Conservation (phyloP, 495 filamentous ascomycete species). For the Hypoxylon crocopeplum region DNA sequence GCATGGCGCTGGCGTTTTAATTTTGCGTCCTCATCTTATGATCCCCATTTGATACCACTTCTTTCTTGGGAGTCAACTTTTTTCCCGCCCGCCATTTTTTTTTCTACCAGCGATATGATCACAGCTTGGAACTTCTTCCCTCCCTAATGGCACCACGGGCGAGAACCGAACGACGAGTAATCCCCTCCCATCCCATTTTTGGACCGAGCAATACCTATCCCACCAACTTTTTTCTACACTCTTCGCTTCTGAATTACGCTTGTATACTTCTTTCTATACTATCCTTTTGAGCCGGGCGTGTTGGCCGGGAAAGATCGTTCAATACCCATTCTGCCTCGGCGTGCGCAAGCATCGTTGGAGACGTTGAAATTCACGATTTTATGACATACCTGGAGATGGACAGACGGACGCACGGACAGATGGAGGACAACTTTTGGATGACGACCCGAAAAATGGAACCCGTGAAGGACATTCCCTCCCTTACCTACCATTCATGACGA, state of each 20-base stretch:
- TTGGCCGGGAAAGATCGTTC: slow-evolving; percentile 21
- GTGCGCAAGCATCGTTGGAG: slow-evolving; percentile 23
- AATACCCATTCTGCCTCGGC: slow-evolving; percentile 15
- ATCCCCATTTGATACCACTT: slow-evolving; percentile 35
- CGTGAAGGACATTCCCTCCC: slow-evolving; percentile 20
- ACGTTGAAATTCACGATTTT: slow-evolving; percentile 29
- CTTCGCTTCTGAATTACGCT: slow-evolving; percentile 15
- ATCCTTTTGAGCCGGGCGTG: background rate
- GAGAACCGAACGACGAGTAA: slow-evolving; percentile 17
- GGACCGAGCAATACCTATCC: slow-evolving; percentile 15
- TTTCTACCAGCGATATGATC: background rate
- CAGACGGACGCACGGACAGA: slow-evolving; percentile 5
- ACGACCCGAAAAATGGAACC: slow-evolving; percentile 14
- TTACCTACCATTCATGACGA: slow-evolving; percentile 37
- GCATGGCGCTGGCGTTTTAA: slow-evolving; percentile 43
- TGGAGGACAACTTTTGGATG: slow-evolving; percentile 16
- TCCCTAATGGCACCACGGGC: slow-evolving; percentile 20
- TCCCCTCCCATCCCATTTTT: background rate
- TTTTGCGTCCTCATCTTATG: background rate
- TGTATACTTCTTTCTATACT: slow-evolving; percentile 31
- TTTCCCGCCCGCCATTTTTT: slow-evolving; percentile 26
- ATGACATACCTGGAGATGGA: slow-evolving; percentile 26
- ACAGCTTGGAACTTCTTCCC: background rate
- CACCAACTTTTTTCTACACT: slow-evolving; percentile 1
- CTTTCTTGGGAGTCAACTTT: slow-evolving; percentile 1